Conservation (phyloP, 23 red algal genomes). For the Gracilaria gracilis region DNA sequence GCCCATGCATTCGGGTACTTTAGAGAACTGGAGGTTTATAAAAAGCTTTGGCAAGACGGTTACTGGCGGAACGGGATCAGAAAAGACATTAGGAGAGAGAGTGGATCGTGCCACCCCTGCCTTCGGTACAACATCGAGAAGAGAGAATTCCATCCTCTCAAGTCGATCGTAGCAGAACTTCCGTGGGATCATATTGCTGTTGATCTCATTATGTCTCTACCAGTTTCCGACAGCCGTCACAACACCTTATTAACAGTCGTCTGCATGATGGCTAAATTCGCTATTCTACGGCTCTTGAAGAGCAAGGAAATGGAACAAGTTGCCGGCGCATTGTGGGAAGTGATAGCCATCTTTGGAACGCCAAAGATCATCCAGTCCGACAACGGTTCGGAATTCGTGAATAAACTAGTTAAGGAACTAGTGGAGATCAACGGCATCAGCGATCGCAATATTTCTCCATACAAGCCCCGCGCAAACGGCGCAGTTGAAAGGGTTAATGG, state of each 20-base stretch:
- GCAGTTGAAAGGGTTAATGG: constrained; percentile 1
- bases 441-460: constrained; percentile 1
- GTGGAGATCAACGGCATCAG: background rate
- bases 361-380: constrained; percentile 33
- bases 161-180: background rate
- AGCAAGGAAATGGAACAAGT: background rate
- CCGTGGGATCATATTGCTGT: background rate
- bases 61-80: constrained; percentile 3
- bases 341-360: background rate
- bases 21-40: background rate
- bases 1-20: background rate
- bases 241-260: background rate
- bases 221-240: background rate
- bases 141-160: background rate
- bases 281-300: background rate
- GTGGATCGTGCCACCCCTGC: background rate
- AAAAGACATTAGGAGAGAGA: constrained; percentile 3
- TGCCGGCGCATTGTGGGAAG: background rate
- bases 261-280: constrained; percentile 31
- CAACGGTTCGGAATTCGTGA: constrained; percentile 32
- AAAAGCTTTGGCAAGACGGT: background rate
- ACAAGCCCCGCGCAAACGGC: constrained; percentile 5
- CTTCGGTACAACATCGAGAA: background rate
- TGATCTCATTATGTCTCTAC: background rate
- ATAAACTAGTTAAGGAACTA: constrained; percentile 18